Evolutionary conservation across 1,139 yeast genomes (phyloP), one percentile per base, ranked within the genome.

Genomic region (Saccharomyces hybrid): DNA sequence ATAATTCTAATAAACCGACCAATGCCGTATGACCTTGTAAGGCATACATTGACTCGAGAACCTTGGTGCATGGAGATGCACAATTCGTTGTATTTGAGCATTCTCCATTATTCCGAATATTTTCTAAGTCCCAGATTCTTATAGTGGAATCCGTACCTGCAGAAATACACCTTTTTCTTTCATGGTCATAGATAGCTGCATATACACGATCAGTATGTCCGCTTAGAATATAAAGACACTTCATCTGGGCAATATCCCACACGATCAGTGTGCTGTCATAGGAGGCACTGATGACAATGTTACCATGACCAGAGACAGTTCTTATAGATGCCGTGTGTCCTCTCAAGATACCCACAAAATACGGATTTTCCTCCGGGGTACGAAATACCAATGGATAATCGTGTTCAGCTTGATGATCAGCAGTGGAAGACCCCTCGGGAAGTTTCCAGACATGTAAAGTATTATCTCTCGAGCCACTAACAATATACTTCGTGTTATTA

Each of bases 171-270:
- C 93, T 77, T 64, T 84, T 81, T 55, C 90, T 78, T 56, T 81
- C 77, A 61, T 81, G 79, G 67, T 93, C 96, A 62, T 89, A 77
- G 1, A 90, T 88, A 0, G 95, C 89, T 14, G 95, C 82, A 70
- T 93, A 93, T 3, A 93, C 95, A 58, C 88, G 79, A 62, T 90
- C 95, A n/a, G 82, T 80, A 70, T 93, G 99, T 3, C 97, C 98
- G 1, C 81, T 75, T 31, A 93, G 75, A 13, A 86, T 82, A 72
- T 83, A 84, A 54, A 80, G 79, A 68, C 97, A 89, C 52, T 77
- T 78, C 50, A 88, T 88, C 19, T 86, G 81, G 46, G 82, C 78
- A 57, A 90, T 76, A 63, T 88, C 95, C 98, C 98, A 91, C 1
- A 91, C 96, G 58, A 97, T 78, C 5, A 91, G 90, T 0, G 89